Evolutionary conservation across 2,329 filamentous ascomycete genomes (phyloP).

Genomic region (Geoglossum cookeanum): DNA sequence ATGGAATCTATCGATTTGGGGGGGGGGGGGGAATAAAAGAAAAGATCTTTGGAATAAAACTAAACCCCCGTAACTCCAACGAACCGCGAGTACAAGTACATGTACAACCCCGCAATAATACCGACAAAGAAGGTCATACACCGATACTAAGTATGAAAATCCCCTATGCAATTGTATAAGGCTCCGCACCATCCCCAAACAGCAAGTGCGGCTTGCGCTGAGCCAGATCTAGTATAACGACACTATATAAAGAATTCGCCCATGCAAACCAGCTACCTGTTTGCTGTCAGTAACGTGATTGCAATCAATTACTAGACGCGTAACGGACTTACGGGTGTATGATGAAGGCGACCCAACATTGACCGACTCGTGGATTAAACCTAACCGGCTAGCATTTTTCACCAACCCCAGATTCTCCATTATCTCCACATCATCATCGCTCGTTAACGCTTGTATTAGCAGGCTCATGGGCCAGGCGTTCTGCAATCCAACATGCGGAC

Average conservation of each 20-base stretch:
- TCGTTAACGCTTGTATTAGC: conserved; percentile 78
- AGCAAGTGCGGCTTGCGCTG: conserved; percentile 75
- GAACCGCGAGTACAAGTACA: too few relatives aligned
- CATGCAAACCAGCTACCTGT: conserved; percentile 81
- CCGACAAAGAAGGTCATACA: too few relatives aligned
- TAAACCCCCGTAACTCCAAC: too few relatives aligned
- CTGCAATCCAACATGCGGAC: conserved; percentile 60
- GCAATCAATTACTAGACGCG: too few relatives aligned
- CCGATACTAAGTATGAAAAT: too few relatives aligned
- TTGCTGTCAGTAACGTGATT: background rate
- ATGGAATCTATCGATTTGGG: too few relatives aligned
- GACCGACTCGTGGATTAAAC: conserved; percentile 81
- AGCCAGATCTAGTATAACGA: conserved; percentile 77
- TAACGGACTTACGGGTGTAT: conserved; percentile 49
- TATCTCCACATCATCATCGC: conserved; percentile 69
- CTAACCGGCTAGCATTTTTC: conserved; percentile 53
- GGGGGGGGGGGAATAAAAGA: too few relatives aligned
- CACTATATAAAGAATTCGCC: conserved; percentile 93
- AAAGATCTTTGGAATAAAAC: too few relatives aligned
- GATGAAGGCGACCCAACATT: conserved; percentile 50
- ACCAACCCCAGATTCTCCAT: conserved; percentile 51
- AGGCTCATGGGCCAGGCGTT: conserved; percentile 97
- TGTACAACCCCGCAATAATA: too few relatives aligned
- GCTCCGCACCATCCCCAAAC: conserved; percentile 44
- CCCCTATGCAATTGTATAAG: conserved; percentile 29